These are phyloP conservation scores for Scheffersomyces stambukii DNA, from an alignment of 1,139 yeast genomes.

Conservation along the genomic window DNA sequence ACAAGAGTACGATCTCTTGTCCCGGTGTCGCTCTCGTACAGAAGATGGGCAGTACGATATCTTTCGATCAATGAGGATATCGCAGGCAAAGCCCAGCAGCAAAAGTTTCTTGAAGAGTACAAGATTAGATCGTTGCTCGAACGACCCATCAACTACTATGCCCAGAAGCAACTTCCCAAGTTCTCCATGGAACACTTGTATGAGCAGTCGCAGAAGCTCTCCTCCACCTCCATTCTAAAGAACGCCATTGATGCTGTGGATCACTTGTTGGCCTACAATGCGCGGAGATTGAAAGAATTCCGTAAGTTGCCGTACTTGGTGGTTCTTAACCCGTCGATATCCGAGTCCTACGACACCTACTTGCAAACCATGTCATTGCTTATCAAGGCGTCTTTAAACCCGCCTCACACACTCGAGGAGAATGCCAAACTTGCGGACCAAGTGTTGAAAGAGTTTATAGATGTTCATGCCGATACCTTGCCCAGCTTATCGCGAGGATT, in stretches of 20 bases:
- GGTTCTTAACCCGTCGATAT: conserved; percentile 82
- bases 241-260: conserved; percentile 43
- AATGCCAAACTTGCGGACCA: conserved; percentile 45
- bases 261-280: conserved; percentile 41
- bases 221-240: conserved; percentile 28
- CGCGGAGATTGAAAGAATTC: conserved; percentile 62
- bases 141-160: conserved; percentile 46
- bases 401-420: conserved; percentile 47
- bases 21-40: not conserved
- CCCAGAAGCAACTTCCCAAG: conserved; percentile 43
- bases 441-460: conserved; percentile 57
- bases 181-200: conserved; percentile 45
- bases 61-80: conserved; percentile 2
- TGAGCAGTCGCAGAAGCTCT: conserved; percentile 36
- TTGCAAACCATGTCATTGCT: conserved; percentile 65
- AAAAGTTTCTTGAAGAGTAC: conserved; percentile 40
- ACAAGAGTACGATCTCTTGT: too few species aligned
- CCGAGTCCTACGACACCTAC: conserved; percentile 74
- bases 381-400: conserved; percentile 37
- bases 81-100: conserved; percentile 19
- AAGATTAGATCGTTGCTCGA: conserved; percentile 49
- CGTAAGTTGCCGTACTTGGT: conserved; percentile 77
- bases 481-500: conserved; percentile 81
- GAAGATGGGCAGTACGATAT: too few species aligned
- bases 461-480: conserved; percentile 77